These are phyloP conservation scores for Diutina siamensis DNA, from an alignment of 1,139 yeast genomes.

Conservation along the genomic window DNA sequence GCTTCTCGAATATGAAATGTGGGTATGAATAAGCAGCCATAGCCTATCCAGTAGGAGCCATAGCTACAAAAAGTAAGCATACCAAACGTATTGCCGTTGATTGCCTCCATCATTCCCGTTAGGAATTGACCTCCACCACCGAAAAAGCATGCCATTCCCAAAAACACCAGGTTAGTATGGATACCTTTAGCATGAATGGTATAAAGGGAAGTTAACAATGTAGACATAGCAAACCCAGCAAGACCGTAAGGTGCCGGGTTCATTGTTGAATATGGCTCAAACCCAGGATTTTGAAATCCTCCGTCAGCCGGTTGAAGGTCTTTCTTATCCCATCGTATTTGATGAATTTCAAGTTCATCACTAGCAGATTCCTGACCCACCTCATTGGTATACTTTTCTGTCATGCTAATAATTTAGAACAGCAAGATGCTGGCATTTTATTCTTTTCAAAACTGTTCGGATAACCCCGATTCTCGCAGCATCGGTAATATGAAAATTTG, in stretches of 20 bases:
- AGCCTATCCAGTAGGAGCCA: conserved; percentile 4
- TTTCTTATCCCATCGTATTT: neutral
- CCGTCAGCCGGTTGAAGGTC: conserved; percentile 1
- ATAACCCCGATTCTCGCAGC: neutral
- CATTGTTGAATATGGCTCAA: neutral
- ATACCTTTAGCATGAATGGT: conserved; percentile 3
- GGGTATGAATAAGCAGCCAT: neutral
- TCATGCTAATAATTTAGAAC: no score
- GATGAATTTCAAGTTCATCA: neutral
- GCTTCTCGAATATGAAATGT: neutral
- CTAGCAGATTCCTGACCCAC: neutral
- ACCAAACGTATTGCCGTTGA: conserved; percentile 4
- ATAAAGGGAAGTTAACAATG: neutral
- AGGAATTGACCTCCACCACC: conserved; percentile 4
- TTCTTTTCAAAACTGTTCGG: no score
- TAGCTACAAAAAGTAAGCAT: conserved; percentile 3
- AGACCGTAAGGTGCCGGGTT: conserved; percentile 4
- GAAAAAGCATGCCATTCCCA: conserved; percentile 2
- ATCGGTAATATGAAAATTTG: no score
- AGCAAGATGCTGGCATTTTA: no score
- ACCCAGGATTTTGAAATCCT: neutral
- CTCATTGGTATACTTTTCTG: neutral
- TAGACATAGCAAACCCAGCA: neutral
- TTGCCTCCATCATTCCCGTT: neutral
- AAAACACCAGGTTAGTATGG: neutral